A percentile compares a stretch with the other conserved stretches of the same genome.
These are phyloP conservation scores for Volvariella volvacea DNA, from an alignment of 1,284 basidiomycete genomes.

Conservation along the genomic window DNA sequence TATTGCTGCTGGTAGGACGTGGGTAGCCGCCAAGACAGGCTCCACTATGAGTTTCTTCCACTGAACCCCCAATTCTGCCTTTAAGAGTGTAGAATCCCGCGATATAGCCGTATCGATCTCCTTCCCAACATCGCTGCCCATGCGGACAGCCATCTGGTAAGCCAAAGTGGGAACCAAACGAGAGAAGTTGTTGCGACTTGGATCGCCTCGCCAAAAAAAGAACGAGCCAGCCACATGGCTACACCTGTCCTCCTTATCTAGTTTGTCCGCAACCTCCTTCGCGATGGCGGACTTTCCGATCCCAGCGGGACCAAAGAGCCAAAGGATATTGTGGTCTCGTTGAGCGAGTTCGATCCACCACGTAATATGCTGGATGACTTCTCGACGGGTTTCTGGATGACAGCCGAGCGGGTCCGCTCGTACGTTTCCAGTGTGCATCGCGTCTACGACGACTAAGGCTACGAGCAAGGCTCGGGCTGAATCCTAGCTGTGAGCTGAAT, in stretches of 20 bases:
- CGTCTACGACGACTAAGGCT: too few relatives aligned
- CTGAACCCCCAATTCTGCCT: neutral
- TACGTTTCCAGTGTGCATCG: too few relatives aligned
- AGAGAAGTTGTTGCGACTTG: neutral
- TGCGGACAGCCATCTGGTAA: neutral
- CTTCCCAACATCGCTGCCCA: neutral
- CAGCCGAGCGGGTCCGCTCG: too few relatives aligned
- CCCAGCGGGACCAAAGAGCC: slow-evolving; percentile 1
- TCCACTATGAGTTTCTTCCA: neutral
- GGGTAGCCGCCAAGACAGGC: neutral
- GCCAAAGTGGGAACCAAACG: neutral
- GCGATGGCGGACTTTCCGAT: slow-evolving; percentile 1
- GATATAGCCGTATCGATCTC: neutral
- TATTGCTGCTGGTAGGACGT: neutral
- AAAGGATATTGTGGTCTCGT: neutral
- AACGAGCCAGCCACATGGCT: neutral
- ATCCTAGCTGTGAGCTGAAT: too few relatives aligned
- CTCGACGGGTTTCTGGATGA: too few relatives aligned
- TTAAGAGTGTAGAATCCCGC: neutral
- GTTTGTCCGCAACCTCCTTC: neutral
- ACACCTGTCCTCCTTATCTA: neutral
- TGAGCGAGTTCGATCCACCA: neutral
- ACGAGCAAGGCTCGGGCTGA: too few relatives aligned
- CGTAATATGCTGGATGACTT: neutral
- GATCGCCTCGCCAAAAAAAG: neutral